Conservation (phyloP, 176 grass and related monocot species). For the Triticum monococcum region DNA sequence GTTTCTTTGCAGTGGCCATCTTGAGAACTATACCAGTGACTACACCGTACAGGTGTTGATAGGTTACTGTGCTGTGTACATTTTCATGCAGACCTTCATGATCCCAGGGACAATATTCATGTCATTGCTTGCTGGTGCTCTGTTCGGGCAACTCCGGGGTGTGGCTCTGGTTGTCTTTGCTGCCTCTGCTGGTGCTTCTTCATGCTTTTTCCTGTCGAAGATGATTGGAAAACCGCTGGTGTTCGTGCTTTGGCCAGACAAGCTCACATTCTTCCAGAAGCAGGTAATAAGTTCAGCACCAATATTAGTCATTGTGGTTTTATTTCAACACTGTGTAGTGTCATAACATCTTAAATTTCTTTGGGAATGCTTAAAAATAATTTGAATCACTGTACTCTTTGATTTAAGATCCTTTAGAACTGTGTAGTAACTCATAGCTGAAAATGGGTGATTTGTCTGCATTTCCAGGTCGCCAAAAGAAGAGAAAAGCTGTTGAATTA, state of each 20-base stretch:
- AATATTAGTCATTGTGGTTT: not conserved
- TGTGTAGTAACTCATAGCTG: constrained; percentile 2
- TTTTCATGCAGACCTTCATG: constrained; percentile 99
- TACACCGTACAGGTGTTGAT: constrained; percentile 94
- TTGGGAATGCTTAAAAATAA: not conserved
- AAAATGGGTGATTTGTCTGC: constrained; percentile 10
- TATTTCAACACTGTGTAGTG: not conserved
- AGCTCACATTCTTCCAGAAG: constrained; percentile 84
- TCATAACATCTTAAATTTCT: not conserved
- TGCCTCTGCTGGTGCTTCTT: constrained; percentile 93
- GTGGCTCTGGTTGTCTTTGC: constrained; percentile 94
- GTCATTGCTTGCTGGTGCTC: constrained; percentile 88
- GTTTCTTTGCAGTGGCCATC: constrained; percentile 72
- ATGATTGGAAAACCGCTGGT: constrained; percentile 85
- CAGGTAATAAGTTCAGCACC: constrained; percentile 65
- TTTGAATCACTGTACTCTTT: constrained; percentile 7
- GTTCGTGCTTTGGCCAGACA: constrained; percentile 90
- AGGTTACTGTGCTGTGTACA: constrained; percentile 87
- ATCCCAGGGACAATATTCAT: constrained; percentile 98
- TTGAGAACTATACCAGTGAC: constrained; percentile 95
- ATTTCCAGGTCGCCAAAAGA: constrained; percentile 86
- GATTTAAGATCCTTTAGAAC: not conserved
- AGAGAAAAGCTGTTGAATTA: constrained; percentile 95
- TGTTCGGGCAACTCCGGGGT: constrained; percentile 77
- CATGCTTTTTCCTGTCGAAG: constrained; percentile 94